Conservation (phyloP, 208 protist species). For the Strigomonas galati region DNA sequence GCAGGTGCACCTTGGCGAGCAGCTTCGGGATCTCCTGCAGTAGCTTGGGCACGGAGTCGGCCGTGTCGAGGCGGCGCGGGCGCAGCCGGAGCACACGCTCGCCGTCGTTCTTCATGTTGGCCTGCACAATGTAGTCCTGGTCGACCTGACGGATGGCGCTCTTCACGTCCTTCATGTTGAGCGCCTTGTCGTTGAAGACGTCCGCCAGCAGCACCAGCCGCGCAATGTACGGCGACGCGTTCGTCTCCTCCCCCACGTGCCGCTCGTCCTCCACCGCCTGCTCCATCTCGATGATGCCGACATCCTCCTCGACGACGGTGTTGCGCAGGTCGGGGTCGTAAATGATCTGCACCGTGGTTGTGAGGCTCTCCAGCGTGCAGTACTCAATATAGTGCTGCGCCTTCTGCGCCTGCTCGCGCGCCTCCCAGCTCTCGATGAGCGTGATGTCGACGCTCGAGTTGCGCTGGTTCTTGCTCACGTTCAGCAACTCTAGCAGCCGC, state of each 20-base stretch:
- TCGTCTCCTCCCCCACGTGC: slow-evolving; percentile 34
- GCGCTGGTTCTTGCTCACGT: slow-evolving; percentile 95
- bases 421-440: slow-evolving; percentile 66
- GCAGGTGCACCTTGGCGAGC: slow-evolving; percentile 76
- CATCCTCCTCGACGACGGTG: slow-evolving; percentile 95
- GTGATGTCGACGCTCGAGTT: slow-evolving; percentile 96
- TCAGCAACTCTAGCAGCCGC: slow-evolving; percentile 99
- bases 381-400: slow-evolving; percentile 94
- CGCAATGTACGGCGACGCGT: slow-evolving; percentile 93
- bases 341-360: slow-evolving; percentile 93
- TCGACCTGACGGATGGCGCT: slow-evolving; percentile 87
- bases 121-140: slow-evolving; percentile 74
- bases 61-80: slow-evolving; percentile 32
- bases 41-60: slow-evolving; percentile 58
- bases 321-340: slow-evolving; percentile 95
- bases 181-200: slow-evolving; percentile 91
- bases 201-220: slow-evolving; percentile 93
- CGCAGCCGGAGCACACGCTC: slow-evolving; percentile 94
- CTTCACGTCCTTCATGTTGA: slow-evolving; percentile 93
- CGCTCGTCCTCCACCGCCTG: slow-evolving; percentile 63
- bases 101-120: slow-evolving; percentile 93
- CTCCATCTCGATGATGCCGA: slow-evolving; percentile 62
- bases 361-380: slow-evolving; percentile 93
- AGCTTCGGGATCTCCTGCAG: slow-evolving; percentile 63
- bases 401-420: slow-evolving; percentile 72